These are phyloP conservation scores for Escallonia rubra DNA, from an alignment of 129 eudicot species.

Conservation along the genomic window DNA sequence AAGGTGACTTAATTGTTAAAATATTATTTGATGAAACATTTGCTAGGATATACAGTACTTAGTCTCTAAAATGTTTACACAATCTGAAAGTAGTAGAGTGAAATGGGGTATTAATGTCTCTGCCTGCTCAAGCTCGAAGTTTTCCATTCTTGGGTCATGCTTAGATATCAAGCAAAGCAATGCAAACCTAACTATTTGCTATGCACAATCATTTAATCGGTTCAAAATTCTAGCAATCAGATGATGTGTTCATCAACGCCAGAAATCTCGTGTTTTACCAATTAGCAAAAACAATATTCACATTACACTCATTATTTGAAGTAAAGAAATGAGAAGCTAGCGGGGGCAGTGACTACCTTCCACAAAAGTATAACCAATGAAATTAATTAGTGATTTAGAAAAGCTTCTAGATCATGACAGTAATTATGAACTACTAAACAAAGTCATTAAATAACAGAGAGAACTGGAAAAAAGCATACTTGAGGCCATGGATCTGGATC, in stretches of 20 bases:
- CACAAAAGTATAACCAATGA: not conserved
- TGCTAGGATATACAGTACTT: not conserved
- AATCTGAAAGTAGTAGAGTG: not conserved
- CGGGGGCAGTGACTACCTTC: not conserved
- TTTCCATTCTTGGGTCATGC: not conserved
- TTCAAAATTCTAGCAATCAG: not conserved
- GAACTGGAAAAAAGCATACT: slow-evolving; percentile 26
- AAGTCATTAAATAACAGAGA: not conserved
- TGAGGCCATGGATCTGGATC: slow-evolving; percentile 64
- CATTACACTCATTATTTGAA: not conserved
- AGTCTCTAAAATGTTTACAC: no score
- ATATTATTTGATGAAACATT: not conserved
- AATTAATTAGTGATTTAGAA: not conserved
- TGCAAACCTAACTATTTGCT: not conserved
- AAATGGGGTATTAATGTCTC: not conserved
- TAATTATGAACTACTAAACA: not conserved
- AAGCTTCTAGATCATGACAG: not conserved
- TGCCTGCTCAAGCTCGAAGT: not conserved
- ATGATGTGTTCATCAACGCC: no score
- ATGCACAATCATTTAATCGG: not conserved
- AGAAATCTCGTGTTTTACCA: not conserved
- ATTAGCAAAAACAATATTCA: not conserved
- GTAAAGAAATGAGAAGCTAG: not conserved
- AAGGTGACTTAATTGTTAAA: slow-evolving; percentile 13
- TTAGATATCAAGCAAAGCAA: not conserved